phyloP scores from a whole-genome alignment of 331 rosid species.

The Pyracantha coccinea region DNA sequence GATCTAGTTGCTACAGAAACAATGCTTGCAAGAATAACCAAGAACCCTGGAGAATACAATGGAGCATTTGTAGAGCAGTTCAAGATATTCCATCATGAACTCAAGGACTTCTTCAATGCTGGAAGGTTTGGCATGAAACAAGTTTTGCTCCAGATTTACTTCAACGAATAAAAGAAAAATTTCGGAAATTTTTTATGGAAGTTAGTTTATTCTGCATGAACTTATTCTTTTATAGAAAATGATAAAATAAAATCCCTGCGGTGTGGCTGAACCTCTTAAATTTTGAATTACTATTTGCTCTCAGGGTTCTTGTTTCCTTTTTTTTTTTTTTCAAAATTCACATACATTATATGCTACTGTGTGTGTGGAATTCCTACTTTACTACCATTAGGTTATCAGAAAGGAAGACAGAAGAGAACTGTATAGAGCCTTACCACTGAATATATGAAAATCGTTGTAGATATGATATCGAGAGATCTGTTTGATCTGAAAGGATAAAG shows the following conservation, averaged over 20 bases:
- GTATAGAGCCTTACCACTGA: background rate
- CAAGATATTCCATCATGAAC: constrained; percentile 82
- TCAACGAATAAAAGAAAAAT: background rate
- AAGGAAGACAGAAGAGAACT: background rate
- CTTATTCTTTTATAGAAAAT: background rate
- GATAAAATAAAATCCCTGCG: background rate
- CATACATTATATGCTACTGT: background rate
- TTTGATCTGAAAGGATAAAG: background rate
- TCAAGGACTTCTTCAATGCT: constrained; percentile 98
- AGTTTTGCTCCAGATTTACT: background rate
- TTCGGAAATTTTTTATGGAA: background rate
- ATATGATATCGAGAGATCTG: background rate
- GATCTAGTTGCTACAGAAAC: constrained; percentile 96
- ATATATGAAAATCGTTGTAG: background rate
- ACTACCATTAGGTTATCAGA: background rate
- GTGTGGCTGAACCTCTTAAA: background rate
- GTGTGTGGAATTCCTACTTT: background rate
- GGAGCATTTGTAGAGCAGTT: constrained; percentile 82
- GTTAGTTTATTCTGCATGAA: background rate
- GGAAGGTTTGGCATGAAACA: constrained; percentile 60
- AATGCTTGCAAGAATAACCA: constrained; percentile 85
- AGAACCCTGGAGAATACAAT: constrained; percentile 74
- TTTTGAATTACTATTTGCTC: background rate
- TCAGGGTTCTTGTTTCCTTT: background rate
- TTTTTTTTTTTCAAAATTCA: background rate